Conservation (phyloP, 2,329 filamentous ascomycete genomes). For the Huntiella decipiens region DNA sequence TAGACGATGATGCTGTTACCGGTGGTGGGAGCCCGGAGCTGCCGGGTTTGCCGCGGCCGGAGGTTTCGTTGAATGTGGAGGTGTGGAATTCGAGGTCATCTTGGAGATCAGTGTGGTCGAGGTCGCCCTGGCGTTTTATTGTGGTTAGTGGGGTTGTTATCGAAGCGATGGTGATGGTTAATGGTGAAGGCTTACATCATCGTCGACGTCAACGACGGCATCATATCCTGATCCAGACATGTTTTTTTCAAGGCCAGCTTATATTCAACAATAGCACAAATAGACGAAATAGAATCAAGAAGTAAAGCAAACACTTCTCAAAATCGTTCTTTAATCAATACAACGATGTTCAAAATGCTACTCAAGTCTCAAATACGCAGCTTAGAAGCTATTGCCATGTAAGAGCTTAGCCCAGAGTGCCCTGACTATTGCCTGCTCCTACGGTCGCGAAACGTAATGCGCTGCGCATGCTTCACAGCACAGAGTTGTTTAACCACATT, state of each 20-base stretch:
- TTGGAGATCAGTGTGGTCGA: conserved; percentile 94
- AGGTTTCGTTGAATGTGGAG: conserved; percentile 56
- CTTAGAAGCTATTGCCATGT: not conserved
- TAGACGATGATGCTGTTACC: conserved; percentile 28
- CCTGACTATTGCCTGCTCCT: not conserved
- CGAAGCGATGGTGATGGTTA: not conserved
- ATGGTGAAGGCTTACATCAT: conserved; percentile 46
- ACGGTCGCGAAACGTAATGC: conserved; percentile 7
- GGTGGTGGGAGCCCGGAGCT: conserved; percentile 35
- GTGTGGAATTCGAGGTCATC: conserved; percentile 98
- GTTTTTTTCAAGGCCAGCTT: conserved; percentile 15
- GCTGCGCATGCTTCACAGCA: no score
- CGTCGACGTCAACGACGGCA: conserved; percentile 92
- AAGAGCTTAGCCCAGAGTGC: not conserved
- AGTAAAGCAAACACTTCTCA: not conserved
- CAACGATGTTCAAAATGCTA: no score
- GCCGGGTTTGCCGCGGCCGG: conserved; percentile 29
- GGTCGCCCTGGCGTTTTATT: conserved; percentile 49
- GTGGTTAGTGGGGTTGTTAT: no score
- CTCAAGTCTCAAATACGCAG: not conserved
- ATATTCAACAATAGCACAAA: not conserved
- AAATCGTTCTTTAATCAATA: not conserved
- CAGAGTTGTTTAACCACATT: no score
- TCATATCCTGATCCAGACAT: conserved; percentile 87
- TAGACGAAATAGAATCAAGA: not conserved